A percentile compares a stretch with the other conserved stretches of the same genome.
These are phyloP conservation scores for Amanita subjunquillea DNA, from an alignment of 768 basidiomycete genomes.

Conservation along the genomic window DNA sequence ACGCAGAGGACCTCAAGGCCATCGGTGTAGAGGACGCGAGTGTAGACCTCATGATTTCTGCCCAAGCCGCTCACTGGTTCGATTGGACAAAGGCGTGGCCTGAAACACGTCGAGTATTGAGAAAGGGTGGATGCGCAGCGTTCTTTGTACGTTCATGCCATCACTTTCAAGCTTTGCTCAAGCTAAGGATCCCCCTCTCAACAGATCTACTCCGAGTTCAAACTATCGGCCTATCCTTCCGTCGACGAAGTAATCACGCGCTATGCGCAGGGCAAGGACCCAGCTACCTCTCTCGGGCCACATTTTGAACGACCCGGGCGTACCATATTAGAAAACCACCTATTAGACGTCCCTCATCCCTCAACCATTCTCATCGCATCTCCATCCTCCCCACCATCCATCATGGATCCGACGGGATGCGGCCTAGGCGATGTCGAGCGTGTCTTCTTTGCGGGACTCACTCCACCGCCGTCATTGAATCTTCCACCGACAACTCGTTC, in stretches of 20 bases:
- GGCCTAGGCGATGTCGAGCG: constrained; percentile 35
- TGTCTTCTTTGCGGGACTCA: constrained; percentile 49
- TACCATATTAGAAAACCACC: constrained; percentile 59
- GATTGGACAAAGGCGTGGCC: constrained; percentile 65
- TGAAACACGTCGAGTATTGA: constrained; percentile 50
- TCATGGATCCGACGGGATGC: constrained; percentile 12
- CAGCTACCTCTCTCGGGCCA: constrained; percentile 45
- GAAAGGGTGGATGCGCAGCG: constrained; percentile 54
- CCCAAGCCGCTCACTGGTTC: constrained; percentile 80
- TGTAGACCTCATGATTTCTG: constrained; percentile 61
- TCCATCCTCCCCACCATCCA: not conserved
- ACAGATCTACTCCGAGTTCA: constrained; percentile 62
- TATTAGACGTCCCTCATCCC: constrained; percentile 59
- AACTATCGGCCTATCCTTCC: constrained; percentile 49
- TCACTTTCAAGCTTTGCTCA: not conserved
- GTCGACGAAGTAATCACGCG: constrained; percentile 47
- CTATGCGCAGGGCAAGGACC: constrained; percentile 54
- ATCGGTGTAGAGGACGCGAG: constrained; percentile 29
- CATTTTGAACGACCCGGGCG: constrained; percentile 80
- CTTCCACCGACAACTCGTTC: constrained; percentile 5
- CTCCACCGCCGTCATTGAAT: not conserved
- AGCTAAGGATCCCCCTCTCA: too few species aligned
- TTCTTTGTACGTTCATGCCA: constrained; percentile 46
- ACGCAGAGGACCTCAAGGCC: constrained; percentile 45
- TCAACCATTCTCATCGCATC: constrained; percentile 12